phyloP scores from a whole-genome alignment of 352 stramenopile species.

The Phytophthora sansomeana region DNA sequence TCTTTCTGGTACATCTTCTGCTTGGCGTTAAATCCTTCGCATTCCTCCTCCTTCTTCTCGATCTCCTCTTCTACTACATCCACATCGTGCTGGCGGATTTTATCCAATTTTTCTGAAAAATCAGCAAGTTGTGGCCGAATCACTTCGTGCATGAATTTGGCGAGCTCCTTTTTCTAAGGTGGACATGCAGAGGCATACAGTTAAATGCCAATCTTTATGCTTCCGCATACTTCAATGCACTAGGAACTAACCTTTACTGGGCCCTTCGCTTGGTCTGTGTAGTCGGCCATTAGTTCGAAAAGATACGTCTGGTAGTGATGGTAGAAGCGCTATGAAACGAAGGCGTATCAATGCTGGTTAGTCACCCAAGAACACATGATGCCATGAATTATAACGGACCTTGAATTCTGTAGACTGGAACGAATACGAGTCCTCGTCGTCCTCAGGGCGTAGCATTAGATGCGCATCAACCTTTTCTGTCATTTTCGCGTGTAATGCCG shows the following conservation, averaged over 20 bases:
- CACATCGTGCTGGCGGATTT: slow-evolving; percentile 67
- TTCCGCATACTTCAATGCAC: not conserved
- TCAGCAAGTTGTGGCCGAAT: slow-evolving; percentile 65
- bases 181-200: not conserved
- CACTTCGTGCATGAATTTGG: slow-evolving; percentile 66
- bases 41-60: slow-evolving; percentile 60
- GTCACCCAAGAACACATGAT: not conserved
- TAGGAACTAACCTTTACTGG: slow-evolving; percentile 56
- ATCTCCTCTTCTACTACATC: slow-evolving; percentile 62
- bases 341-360: slow-evolving; percentile 2
- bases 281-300: slow-evolving; percentile 75
- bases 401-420: slow-evolving; percentile 78
- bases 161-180: slow-evolving; percentile 67
- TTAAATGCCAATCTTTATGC: not conserved
- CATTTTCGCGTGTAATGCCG: slow-evolving; percentile 67
- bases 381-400: slow-evolving; percentile 30
- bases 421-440: slow-evolving; percentile 68
- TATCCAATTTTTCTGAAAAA: slow-evolving; percentile 64
- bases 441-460: slow-evolving; percentile 46
- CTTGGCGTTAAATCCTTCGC: slow-evolving; percentile 61
- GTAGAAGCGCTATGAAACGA: slow-evolving; percentile 66
- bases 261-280: slow-evolving; percentile 70
- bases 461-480: slow-evolving; percentile 63
- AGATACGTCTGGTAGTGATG: slow-evolving; percentile 74
- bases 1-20: slow-evolving; percentile 71